A percentile compares a stretch with the other conserved stretches of the same genome.
These are phyloP conservation scores for Colletotrichum chrysophilum DNA, from an alignment of 2,329 filamentous ascomycete species.

Conservation along the genomic window DNA sequence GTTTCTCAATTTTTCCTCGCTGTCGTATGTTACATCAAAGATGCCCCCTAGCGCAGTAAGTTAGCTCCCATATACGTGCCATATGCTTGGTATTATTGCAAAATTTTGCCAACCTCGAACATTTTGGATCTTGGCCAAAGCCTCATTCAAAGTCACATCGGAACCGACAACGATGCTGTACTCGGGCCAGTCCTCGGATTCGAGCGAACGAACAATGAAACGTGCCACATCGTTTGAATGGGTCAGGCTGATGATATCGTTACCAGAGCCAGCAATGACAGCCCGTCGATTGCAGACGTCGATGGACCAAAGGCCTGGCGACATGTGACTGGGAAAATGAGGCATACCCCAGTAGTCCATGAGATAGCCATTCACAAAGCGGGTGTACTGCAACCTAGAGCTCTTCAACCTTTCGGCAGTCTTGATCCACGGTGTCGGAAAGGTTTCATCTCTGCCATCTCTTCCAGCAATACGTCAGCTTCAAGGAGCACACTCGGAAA, in stretches of 20 bases:
- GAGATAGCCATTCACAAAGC: conserved; percentile 45
- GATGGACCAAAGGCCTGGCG: conserved; percentile 42
- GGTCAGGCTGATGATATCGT: conserved; percentile 48
- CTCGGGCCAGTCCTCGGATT: conserved; percentile 46
- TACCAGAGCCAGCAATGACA: conserved; percentile 53
- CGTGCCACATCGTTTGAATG: conserved; percentile 53
- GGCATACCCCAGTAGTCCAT: conserved; percentile 51
- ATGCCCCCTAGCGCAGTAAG: not conserved
- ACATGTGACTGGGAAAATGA: conserved; percentile 38
- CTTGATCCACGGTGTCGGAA: not conserved
- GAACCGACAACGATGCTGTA: conserved; percentile 41
- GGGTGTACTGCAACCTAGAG: conserved; percentile 39
- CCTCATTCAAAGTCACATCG: conserved; percentile 46
- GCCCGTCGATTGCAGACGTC: conserved; percentile 48
- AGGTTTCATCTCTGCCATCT: not conserved
- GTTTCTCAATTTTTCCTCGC: not conserved
- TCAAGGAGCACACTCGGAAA: not conserved
- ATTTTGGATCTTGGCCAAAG: conserved; percentile 36
- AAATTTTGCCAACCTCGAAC: not conserved
- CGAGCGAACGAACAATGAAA: conserved; percentile 46
- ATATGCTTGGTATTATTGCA: not conserved
- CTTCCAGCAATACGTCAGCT: not conserved
- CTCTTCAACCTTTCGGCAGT: conserved; percentile 24
- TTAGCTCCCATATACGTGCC: no score
- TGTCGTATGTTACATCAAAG: not conserved